Conservation (phyloP, 1,284 basidiomycete species). For the Marasmius fiardii region DNA sequence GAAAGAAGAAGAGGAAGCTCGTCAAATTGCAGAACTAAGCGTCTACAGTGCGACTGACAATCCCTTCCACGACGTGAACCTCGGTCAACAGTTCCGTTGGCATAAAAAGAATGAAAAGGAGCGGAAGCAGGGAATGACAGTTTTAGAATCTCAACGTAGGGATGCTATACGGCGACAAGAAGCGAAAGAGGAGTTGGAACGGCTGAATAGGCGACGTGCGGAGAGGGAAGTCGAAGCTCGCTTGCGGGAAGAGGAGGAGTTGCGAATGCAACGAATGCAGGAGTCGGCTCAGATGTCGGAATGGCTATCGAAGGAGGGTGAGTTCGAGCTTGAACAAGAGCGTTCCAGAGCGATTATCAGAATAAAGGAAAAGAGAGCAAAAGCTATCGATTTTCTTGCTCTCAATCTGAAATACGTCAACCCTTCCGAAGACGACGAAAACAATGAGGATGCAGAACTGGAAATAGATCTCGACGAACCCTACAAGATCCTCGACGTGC, state of each 20-base stretch:
- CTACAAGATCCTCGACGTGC: slow-evolving; percentile 91
- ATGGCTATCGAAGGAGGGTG: slow-evolving; percentile 96
- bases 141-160: slow-evolving; percentile 76
- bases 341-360: slow-evolving; percentile 88
- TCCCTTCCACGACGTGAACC: slow-evolving; percentile 96
- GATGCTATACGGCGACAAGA: slow-evolving; percentile 85
- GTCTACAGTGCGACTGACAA: slow-evolving; percentile 95
- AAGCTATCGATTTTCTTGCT: slow-evolving; percentile 92
- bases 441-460: slow-evolving; percentile 83
- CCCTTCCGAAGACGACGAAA: slow-evolving; percentile 63
- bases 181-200: slow-evolving; percentile 93
- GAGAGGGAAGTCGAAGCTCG: slow-evolving; percentile 89
- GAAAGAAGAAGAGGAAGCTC: slow-evolving; percentile 82
- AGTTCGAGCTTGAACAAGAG: slow-evolving; percentile 96
- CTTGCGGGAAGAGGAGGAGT: slow-evolving; percentile 89
- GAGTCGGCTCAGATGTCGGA: slow-evolving; percentile 98
- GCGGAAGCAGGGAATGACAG: slow-evolving; percentile 79
- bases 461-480: slow-evolving; percentile 99
- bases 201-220: slow-evolving; percentile 85
- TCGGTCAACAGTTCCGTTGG: slow-evolving; percentile 95
- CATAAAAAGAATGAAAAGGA: slow-evolving; percentile 98
- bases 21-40: slow-evolving; percentile 84
- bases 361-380: slow-evolving; percentile 93
- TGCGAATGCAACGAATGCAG: slow-evolving; percentile 82
- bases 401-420: slow-evolving; percentile 90